Base-by-base conservation (phyloP, 2,329 filamentous ascomycete genomes). In the Fusarium citri region DNA sequence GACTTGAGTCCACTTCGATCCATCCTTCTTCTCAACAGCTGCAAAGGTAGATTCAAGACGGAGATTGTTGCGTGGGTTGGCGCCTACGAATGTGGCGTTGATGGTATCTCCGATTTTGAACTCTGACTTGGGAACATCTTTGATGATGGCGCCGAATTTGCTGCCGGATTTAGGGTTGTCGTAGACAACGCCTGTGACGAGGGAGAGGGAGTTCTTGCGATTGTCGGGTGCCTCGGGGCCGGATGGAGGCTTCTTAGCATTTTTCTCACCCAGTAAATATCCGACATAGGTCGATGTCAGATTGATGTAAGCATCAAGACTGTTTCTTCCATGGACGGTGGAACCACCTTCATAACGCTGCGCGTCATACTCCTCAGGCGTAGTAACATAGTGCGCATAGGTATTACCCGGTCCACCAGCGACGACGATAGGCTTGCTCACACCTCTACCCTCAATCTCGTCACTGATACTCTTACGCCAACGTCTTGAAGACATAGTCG, bases 281-380 rank as follows among this genome's bases (percentile, higher is more conserved):
- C 58, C 60, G 0, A 64, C 26, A 22, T 64, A 64, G 0, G 23
- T 56, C 1, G 60, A 25, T 0, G 60, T 64, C 0, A 64, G 7
- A 3, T 64, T 64, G 14, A 64, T 64, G 18, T 64, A 64, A 0
- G 60, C 60, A 3, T 64, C 42, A 0, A 64, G 31, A 2, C 58
- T 64, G 18, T 64, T 42, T 3, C 60, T 56, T 2, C 60, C 60
- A 3, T 64, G 60, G 0, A 64, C 26, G 1, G 60, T 64, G 0
- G 60, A 64, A 1, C 48, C 60, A 6, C 60, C 60, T 40, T 64
- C 60, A 9, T 64, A 64, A 0, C 60, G n/a, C 10, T 64, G 60
- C 0, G 43, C 28, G 56, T 64, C 58, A 22, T 64, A 64, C 9
- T 64, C 60, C 4, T 64, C 60, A 1, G 60, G 58, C 0, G 60